phyloP scores from a whole-genome alignment of 192 early-diverging fungal species.

The Coemansia sp. region DNA sequence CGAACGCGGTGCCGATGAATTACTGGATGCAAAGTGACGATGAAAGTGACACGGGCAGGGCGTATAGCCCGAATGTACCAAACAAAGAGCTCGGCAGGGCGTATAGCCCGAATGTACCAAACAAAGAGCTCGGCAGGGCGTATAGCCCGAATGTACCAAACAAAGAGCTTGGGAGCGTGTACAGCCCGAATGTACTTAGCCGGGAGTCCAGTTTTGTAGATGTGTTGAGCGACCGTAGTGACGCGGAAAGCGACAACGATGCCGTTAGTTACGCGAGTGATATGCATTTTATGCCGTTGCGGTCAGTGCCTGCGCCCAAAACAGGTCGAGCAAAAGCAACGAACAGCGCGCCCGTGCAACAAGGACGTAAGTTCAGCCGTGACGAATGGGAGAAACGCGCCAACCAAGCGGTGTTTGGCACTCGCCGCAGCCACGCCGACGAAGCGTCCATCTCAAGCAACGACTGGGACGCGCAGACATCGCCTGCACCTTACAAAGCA shows the following conservation, averaged over 20 bases:
- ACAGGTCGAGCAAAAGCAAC: not conserved
- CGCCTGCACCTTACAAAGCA: not conserved
- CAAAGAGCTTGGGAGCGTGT: no score
- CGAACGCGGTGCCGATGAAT: conserved; percentile 24
- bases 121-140: no score
- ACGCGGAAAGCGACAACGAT: not conserved
- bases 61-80: conserved; percentile 1
- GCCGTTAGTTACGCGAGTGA: not conserved
- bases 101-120: no score
- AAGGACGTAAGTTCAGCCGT: conserved; percentile 16
- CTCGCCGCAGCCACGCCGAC: conserved; percentile 8
- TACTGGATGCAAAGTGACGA: conserved; percentile 36
- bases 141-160: no score
- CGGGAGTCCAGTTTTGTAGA: conserved; percentile 9
- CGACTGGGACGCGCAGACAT: not conserved
- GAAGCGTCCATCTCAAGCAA: conserved; percentile 1
- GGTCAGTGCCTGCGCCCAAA: conserved; percentile 13
- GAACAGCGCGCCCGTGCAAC: not conserved
- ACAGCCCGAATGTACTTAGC: not conserved
- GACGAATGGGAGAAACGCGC: conserved; percentile 38
- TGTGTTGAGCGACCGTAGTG: not conserved
- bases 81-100: no score
- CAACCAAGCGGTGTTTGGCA: conserved; percentile 39
- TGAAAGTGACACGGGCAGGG: not conserved
- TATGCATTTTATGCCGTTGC: conserved; percentile 11